A percentile compares a stretch with the other conserved stretches of the same genome.
Evolutionary conservation across 202 grass and related monocot species (phyloP).

Genomic region (Schoenoplectus tabernaemontani): DNA sequence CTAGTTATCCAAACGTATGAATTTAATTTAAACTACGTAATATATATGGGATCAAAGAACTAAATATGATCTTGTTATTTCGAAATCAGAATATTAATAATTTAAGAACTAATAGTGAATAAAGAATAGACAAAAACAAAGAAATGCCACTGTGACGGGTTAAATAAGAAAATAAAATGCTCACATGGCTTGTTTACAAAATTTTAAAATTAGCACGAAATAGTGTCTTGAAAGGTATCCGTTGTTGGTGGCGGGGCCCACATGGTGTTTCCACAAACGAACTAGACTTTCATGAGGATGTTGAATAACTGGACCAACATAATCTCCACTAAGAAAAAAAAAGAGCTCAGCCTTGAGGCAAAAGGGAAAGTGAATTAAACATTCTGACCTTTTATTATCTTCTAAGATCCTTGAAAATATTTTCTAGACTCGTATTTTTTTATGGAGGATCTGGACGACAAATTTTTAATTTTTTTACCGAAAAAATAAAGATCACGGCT

Average conservation of each 20-base stretch:
- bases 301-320: constrained; percentile 10
- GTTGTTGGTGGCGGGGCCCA: constrained; percentile 13
- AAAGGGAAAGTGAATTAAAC: not conserved
- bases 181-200: not conserved
- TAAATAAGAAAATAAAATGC: not conserved
- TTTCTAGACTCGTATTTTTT: not conserved
- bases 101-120: not conserved
- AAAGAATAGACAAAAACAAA: no score
- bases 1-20: no score
- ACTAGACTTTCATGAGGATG: constrained; percentile 14
- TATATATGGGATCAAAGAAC: not conserved
- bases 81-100: not conserved
- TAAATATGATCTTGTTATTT: not conserved
- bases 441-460: not conserved
- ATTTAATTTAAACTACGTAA: not conserved
- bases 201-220: not conserved
- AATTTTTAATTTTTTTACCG: not conserved
- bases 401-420: not conserved
- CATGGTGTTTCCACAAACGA: constrained; percentile 13
- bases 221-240: not conserved
- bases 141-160: not conserved
- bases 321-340: constrained; percentile 12
- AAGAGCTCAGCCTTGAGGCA: not conserved
- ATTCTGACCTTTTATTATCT: not conserved
- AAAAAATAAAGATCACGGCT: no score